Conservation (phyloP, 305 asterid species). For the Solanum hybrid region DNA sequence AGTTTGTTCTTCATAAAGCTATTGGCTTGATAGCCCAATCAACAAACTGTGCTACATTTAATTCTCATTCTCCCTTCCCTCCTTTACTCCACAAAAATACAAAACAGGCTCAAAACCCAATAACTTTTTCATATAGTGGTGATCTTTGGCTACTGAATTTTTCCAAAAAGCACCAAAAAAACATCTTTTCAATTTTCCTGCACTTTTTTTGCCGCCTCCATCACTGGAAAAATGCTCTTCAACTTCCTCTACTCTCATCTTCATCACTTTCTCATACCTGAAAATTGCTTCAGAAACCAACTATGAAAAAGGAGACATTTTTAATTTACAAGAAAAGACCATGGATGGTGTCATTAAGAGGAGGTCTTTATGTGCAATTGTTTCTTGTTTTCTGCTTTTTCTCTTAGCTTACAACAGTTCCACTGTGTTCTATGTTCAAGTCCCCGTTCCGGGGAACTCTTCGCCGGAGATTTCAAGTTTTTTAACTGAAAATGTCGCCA, state of each 20-base stretch:
- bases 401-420: conserved; percentile 58
- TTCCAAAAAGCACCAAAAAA: neutral
- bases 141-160: neutral
- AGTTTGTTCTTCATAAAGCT: neutral
- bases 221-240: conserved; percentile 11
- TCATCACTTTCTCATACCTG: neutral
- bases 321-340: conserved; percentile 11
- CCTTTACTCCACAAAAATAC: neutral
- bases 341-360: conserved; percentile 24
- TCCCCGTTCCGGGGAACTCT: conserved; percentile 37
- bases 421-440: conserved; percentile 38
- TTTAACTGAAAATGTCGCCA: conserved; percentile 31
- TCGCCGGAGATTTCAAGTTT: conserved; percentile 27
- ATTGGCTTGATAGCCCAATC: neutral
- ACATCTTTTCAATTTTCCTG: conserved; percentile 17
- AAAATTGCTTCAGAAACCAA: neutral
- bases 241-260: neutral
- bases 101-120: conserved; percentile 15
- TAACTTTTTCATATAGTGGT: neutral
- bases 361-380: conserved; percentile 41
- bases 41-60: neutral
- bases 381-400: conserved; percentile 38
- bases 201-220: conserved; percentile 33
- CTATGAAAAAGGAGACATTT: conserved; percentile 18
- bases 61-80: neutral